Base-by-base conservation (phyloP, 2,329 filamentous ascomycete species). In the Stachybotrys echinatus region DNA sequence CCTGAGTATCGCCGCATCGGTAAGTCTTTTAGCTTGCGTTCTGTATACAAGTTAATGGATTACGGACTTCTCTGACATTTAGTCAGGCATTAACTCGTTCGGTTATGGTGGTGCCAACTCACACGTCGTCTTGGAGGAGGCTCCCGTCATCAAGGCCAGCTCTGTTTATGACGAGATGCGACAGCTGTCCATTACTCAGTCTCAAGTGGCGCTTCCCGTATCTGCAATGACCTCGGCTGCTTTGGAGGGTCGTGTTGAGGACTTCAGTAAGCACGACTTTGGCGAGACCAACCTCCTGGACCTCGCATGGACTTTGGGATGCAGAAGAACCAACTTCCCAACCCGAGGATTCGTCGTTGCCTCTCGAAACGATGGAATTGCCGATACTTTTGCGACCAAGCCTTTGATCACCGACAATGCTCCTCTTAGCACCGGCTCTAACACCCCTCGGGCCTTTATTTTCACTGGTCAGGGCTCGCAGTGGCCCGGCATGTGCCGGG, bases 401-500 rank as follows among this genome's bases (percentile, higher is more conserved):
- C 50, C 50, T 6, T 19, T 47, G 5, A 40, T 50, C 18, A 27
- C 40, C 10, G 20, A 45, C 10, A 42, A 34, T 6, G 23, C 42
- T 31, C n/a, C 22, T 20, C 22, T 20, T 23, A 42, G 42, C 17
- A 31, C 12, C 5, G 17, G 7, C 10, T 43, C 27, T 43, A 23
- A 6, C 34, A 38, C 42, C 14, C 48, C 48, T 14, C 31, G 34
- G 6, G 48, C 45, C 22, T 49, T 51, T 12, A 40, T 53, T 3
- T 54, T 70, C 51, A 71, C 66, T 6, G 68, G 68, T 10, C 65
- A 69, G 48, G 67, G 67, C 20, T 66, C 64, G 3, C 64, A 67
- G 50, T 67, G 61, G 62, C 34, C 23, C 12, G 50, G 46, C 8
- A 54, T 69, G 65, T 65, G 65, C 47, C 58, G 61, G 10, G 63